Evolutionary conservation across 768 basidiomycete species (phyloP).

Genomic region (Auricularia sp.): DNA sequence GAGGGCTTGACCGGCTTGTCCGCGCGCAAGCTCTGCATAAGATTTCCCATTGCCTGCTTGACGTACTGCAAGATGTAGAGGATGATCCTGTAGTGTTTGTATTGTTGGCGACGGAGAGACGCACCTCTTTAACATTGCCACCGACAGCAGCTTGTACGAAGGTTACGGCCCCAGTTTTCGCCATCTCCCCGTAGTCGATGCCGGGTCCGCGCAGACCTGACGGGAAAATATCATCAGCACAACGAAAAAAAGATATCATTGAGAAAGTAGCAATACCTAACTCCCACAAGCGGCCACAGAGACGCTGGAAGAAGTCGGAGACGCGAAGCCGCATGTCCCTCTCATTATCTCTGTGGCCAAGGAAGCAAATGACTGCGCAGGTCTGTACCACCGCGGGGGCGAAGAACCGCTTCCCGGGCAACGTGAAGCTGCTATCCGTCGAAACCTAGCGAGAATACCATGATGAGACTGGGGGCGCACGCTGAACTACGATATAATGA

Average conservation of each 20-base stretch:
- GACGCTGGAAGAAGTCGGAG: too few relatives aligned
- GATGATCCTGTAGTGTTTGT: too few relatives aligned
- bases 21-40: too few relatives aligned
- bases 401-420: not conserved
- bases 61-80: not conserved
- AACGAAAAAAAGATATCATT: too few relatives aligned
- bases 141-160: not conserved
- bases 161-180: too few relatives aligned
- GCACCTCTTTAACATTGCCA: not conserved
- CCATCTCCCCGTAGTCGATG: too few relatives aligned
- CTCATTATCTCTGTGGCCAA: not conserved
- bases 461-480: not conserved
- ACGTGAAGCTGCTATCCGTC: not conserved
- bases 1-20: not conserved
- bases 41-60: not conserved
- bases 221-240: too few relatives aligned
- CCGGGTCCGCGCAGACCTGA: too few relatives aligned
- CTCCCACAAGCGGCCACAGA: too few relatives aligned
- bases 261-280: too few relatives aligned
- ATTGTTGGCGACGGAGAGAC: too few relatives aligned
- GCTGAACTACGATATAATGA: too few relatives aligned
- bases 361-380: not conserved
- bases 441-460: not conserved
- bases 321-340: not conserved
- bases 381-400: not conserved